phyloP scores from a whole-genome alignment of 1,284 basidiomycete genomes.

The Cryptococcus sp. region DNA sequence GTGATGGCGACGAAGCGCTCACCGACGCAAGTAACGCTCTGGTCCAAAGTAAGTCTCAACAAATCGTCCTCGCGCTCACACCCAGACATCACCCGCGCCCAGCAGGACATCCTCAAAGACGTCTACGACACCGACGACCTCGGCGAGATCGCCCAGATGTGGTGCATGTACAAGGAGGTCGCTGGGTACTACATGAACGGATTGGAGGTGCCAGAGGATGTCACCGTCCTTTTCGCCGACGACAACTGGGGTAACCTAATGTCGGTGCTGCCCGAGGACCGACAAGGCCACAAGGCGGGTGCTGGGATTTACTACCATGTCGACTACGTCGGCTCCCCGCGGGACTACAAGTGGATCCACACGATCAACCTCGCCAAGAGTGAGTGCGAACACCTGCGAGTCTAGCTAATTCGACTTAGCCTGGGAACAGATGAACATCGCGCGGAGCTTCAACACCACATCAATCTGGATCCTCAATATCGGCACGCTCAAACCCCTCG shows the following conservation, averaged over 20 bases:
- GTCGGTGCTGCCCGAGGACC: constrained; percentile 55
- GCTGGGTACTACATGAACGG: constrained; percentile 65
- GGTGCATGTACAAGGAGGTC: constrained; percentile 61
- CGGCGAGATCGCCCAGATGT: constrained; percentile 14
- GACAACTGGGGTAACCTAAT: constrained; percentile 51
- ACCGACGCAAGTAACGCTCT: constrained; percentile 28
- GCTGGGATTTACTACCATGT: constrained; percentile 70
- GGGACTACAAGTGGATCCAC: constrained; percentile 53
- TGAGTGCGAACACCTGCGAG: background rate
- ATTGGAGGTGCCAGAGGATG: constrained; percentile 44
- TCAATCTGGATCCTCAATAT: constrained; percentile 37
- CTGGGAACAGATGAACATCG: constrained; percentile 43
- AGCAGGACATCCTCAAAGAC: constrained; percentile 64
- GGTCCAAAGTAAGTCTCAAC: constrained; percentile 23
- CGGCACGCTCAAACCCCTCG: constrained; percentile 33
- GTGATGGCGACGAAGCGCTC: constrained; percentile 40
- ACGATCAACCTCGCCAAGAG: constrained; percentile 36
- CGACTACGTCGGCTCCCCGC: constrained; percentile 42
- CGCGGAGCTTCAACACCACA: constrained; percentile 35
- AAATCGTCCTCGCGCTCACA: constrained; percentile 1
- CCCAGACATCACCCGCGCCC: constrained; percentile 60
- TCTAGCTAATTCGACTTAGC: constrained; percentile 6
- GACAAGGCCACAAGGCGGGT: constrained; percentile 63
- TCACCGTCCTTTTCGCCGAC: constrained; percentile 41
- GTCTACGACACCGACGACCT: constrained; percentile 57